These are phyloP conservation scores for Diaporthe longicolla DNA, from an alignment of 2,329 filamentous ascomycete genomes.

Conservation along the genomic window DNA sequence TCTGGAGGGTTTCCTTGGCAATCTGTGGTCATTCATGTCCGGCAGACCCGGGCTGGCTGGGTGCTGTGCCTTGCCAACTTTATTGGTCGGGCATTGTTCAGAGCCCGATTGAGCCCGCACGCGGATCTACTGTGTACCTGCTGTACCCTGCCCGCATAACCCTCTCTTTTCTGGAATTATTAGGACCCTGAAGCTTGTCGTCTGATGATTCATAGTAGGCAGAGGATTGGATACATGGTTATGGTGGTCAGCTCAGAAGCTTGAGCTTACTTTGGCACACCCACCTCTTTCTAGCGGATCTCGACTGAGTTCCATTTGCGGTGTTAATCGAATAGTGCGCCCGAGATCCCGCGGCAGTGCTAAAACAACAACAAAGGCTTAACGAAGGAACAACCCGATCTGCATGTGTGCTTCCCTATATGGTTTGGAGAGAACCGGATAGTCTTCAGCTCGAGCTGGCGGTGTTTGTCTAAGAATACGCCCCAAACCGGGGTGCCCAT, in stretches of 20 bases:
- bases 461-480: slow-evolving; percentile 1
- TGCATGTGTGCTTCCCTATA: neutral
- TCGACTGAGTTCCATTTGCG: neutral
- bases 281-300: neutral
- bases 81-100: slow-evolving; percentile 8
- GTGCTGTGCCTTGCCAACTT: neutral
- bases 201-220: slow-evolving; percentile 24
- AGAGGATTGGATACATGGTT: neutral
- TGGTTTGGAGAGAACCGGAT: neutral
- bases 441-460: slow-evolving; percentile 23
- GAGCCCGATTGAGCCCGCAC: neutral
- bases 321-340: slow-evolving; percentile 15
- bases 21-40: slow-evolving; percentile 1
- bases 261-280: slow-evolving; percentile 1
- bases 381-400: neutral
- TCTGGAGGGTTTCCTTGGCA: slow-evolving; percentile 4
- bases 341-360: slow-evolving; percentile 16
- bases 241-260: slow-evolving; percentile 25
- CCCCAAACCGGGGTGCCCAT: slow-evolving; percentile 5
- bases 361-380: slow-evolving; percentile 1
- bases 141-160: no score
- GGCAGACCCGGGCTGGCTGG: slow-evolving; percentile 7
- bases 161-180: no score
- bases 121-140: no score
- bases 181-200: slow-evolving; percentile 18